These are phyloP conservation scores for Fagus crenata DNA, from an alignment of 306 rosid species.

Conservation along the genomic window DNA sequence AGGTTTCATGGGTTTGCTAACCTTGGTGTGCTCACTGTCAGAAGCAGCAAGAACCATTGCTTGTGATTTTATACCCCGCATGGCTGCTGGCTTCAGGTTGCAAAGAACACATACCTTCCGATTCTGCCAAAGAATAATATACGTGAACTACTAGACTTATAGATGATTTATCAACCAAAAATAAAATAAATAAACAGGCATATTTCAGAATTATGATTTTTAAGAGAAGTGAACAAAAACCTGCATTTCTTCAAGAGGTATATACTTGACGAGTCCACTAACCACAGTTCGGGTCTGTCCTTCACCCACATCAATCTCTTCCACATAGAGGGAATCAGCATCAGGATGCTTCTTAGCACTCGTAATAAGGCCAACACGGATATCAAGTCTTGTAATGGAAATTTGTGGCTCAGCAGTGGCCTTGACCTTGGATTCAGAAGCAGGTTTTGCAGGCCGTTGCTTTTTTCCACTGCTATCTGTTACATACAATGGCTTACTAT, in stretches of 20 bases:
- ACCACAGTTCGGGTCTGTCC: slow-evolving; percentile 78
- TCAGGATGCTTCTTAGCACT: slow-evolving; percentile 86
- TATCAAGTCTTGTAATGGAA: slow-evolving; percentile 80
- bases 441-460: slow-evolving; percentile 51
- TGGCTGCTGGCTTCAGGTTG: slow-evolving; percentile 82
- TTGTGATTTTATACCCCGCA: slow-evolving; percentile 91
- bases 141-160: slow-evolving; percentile 21
- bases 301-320: slow-evolving; percentile 91
- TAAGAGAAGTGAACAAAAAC: slow-evolving; percentile 36
- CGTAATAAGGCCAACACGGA: slow-evolving; percentile 79
- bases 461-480: slow-evolving; percentile 65
- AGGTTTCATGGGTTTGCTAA: slow-evolving; percentile 31
- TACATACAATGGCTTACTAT: slow-evolving; percentile 22
- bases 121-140: slow-evolving; percentile 50
- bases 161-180: background rate
- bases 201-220: background rate
- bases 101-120: slow-evolving; percentile 92
- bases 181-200: background rate
- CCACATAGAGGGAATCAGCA: slow-evolving; percentile 88
- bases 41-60: slow-evolving; percentile 98
- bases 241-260: slow-evolving; percentile 93
- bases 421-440: slow-evolving; percentile 48
- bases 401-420: slow-evolving; percentile 55
- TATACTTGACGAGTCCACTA: slow-evolving; percentile 87
- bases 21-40: slow-evolving; percentile 60